Base-by-base conservation (phyloP, 2,329 filamentous ascomycete species). In the Didymella pomorum region DNA sequence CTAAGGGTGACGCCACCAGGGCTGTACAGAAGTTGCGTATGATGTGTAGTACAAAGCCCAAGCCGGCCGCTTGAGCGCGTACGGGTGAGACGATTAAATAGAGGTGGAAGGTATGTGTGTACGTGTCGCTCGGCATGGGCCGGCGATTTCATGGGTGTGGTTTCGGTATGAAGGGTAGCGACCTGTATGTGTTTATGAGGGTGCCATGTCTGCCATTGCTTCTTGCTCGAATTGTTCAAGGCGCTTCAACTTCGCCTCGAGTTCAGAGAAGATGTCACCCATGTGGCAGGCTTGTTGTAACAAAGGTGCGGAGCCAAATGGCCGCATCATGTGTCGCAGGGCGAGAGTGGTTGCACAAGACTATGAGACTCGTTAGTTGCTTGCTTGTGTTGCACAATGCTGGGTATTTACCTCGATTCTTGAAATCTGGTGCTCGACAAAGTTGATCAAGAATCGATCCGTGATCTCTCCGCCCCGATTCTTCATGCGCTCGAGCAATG, bases 391-490 rank as follows among this genome's bases (percentile, higher is more conserved):
- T 18, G 10, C 25, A 20, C 12, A 10, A 14, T n/a, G 11, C 14
- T 18, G 51, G 31, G 10, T 21, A 79, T 89, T 79, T 82, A 96
- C 93, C 87, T 99, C 95, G 75, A 99, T 96, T 71, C 95, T 87
- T 75, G 91, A 93, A 67, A 99, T 90, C 83, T 97, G 93, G 74
- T 98, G 93, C 75, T 96, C 93, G 76, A 98, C 85, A 71, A 99
- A 92, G 71, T 92, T 93, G 55, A 96, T 79, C 77, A 98, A 81
- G 77, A 96, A 94, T 52, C 87, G 84, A 81, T 98, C 95, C 26
- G 93, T 92, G 52, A 97, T 86, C 74, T 97, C 93, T 11, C 92
- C 92, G 49, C 91, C 92, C 41, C 88, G 80, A 57, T 83, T 82
- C 76, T 87, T 89, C 79, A 89, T 87, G 63, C 84, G 81, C 71